Evolutionary conservation across 2,329 filamentous ascomycete species (phyloP).

Genomic region (Sclerotinia borealis): DNA sequence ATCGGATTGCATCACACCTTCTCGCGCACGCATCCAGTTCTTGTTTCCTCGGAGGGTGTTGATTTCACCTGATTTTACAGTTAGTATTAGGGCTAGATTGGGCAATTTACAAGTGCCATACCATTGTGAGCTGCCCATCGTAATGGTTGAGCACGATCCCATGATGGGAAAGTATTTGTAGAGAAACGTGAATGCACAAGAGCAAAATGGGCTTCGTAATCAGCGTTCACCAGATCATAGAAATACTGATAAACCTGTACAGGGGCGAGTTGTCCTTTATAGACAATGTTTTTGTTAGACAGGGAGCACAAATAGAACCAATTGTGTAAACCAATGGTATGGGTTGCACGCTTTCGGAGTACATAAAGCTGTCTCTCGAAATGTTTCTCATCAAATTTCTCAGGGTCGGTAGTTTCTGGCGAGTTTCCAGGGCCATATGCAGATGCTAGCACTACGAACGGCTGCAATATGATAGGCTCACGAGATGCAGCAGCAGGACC

Average conservation of each 20-base stretch:
- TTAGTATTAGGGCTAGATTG: slow-evolving; percentile 28
- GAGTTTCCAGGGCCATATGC: slow-evolving; percentile 77
- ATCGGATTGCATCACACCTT: slow-evolving; percentile 89
- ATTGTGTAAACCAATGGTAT: slow-evolving; percentile 91
- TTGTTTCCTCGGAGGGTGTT: slow-evolving; percentile 97
- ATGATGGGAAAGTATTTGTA: slow-evolving; percentile 96
- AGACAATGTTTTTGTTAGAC: slow-evolving; percentile 96
- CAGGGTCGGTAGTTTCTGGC: slow-evolving; percentile 71
- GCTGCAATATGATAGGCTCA: slow-evolving; percentile 92
- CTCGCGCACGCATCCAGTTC: slow-evolving; percentile 98
- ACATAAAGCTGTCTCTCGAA: slow-evolving; percentile 95
- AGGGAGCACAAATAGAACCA: slow-evolving; percentile 98
- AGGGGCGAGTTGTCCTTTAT: slow-evolving; percentile 93
- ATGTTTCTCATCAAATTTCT: slow-evolving; percentile 73
- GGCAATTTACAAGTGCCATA: slow-evolving; percentile 33
- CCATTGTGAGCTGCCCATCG: slow-evolving; percentile 98
- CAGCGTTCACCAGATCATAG: slow-evolving; percentile 91
- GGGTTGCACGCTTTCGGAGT: slow-evolving; percentile 88
- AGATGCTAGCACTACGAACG: slow-evolving; percentile 82
- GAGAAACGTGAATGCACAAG: slow-evolving; percentile 96
- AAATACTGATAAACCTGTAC: slow-evolving; percentile 98
- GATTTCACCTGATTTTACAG: slow-evolving; percentile 60
- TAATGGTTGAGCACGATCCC: slow-evolving; percentile 93
- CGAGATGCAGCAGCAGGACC: slow-evolving; percentile 88
- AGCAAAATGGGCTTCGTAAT: slow-evolving; percentile 96